Evolutionary conservation across 148 eudicot genomes (phyloP).

Genomic region (Rhododendron molle): DNA sequence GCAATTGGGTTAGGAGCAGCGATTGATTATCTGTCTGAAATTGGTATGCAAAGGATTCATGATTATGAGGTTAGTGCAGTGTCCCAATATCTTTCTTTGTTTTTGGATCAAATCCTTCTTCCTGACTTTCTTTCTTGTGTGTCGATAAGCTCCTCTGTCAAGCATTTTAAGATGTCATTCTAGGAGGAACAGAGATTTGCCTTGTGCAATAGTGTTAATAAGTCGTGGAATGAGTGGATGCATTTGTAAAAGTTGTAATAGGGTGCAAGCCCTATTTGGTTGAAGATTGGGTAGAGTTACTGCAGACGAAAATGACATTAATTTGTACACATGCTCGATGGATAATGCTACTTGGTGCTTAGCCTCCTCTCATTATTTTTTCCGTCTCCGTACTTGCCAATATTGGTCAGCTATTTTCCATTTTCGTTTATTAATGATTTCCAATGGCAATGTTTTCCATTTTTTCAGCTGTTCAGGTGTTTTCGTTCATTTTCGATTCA

Average conservation of each 20-base stretch:
- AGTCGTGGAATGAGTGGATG: neutral
- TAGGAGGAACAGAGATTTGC: neutral
- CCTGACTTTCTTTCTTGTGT: neutral
- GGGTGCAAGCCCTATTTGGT: neutral
- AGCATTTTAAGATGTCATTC: neutral
- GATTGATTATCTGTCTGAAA: conserved; percentile 82
- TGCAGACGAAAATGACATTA: neutral
- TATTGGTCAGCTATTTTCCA: neutral
- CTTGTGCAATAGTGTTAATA: neutral
- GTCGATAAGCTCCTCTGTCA: neutral
- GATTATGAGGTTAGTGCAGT: conserved; percentile 70
- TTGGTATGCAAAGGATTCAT: conserved; percentile 96
- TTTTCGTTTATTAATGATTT: neutral
- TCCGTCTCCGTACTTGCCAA: neutral
- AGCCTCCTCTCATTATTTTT: neutral
- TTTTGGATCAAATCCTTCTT: neutral
- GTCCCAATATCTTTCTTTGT: neutral
- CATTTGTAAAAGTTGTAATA: neutral
- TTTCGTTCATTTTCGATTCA: neutral
- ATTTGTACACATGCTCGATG: neutral
- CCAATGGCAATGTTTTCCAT: neutral
- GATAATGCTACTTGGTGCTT: neutral
- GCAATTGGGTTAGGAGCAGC: conserved; percentile 98
- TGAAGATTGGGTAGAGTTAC: neutral
- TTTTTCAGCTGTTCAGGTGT: too few species aligned